Evolutionary conservation across 2,329 filamentous ascomycete species (phyloP).

Genomic region (Fusarium sp.): DNA sequence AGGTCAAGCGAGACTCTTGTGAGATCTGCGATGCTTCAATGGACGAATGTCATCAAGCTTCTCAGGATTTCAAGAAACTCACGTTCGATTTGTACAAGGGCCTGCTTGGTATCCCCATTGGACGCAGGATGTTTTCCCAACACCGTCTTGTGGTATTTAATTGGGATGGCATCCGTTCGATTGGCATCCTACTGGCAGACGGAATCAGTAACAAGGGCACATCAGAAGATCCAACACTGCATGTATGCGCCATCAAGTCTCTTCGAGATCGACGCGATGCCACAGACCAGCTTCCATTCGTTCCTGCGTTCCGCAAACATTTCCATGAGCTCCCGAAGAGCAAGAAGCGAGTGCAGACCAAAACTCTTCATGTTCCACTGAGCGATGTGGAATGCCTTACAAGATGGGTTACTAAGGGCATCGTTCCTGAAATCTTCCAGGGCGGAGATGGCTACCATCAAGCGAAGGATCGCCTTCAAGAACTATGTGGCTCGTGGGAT

Average conservation of each 20-base stretch:
- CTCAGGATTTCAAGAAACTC: conserved; percentile 82
- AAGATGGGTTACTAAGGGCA: conserved; percentile 70
- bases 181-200: conserved; percentile 83
- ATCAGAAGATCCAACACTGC: conserved; percentile 73
- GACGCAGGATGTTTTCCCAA: conserved; percentile 80
- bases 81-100: conserved; percentile 84
- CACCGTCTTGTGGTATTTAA: conserved; percentile 87
- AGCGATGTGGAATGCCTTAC: conserved; percentile 88
- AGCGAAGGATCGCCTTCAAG: conserved; percentile 76
- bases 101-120: conserved; percentile 82
- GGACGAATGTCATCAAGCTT: conserved; percentile 82
- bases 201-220: conserved; percentile 73
- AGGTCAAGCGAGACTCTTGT: conserved; percentile 88
- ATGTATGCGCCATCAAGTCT: conserved; percentile 82
- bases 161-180: conserved; percentile 84
- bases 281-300: conserved; percentile 88
- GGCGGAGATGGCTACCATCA: conserved; percentile 61
- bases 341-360: conserved; percentile 75
- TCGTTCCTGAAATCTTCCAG: conserved; percentile 70
- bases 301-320: conserved; percentile 75
- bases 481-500: conserved; percentile 80
- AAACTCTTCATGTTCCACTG: conserved; percentile 77
- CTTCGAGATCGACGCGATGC: conserved; percentile 77
- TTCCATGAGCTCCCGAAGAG: conserved; percentile 76
- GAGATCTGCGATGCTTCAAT: conserved; percentile 83